These are phyloP conservation scores for Amylostereum areolatum DNA, from an alignment of 1,284 basidiomycete genomes.

Conservation along the genomic window DNA sequence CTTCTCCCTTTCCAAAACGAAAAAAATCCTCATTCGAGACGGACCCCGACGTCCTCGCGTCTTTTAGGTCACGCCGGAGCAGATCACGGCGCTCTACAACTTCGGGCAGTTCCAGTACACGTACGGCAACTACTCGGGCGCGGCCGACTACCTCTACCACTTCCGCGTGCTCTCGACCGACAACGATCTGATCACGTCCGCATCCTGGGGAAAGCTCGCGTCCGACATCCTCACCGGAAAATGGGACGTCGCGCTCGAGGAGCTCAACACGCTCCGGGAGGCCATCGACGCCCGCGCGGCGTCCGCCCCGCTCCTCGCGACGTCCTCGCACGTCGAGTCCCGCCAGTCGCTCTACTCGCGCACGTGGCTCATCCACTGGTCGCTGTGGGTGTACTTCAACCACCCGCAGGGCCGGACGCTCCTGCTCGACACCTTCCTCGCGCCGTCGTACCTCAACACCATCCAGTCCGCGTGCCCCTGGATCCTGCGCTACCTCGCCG, in stretches of 20 bases:
- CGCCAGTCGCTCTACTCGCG: conserved; percentile 88
- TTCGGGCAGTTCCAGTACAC: conserved; percentile 99
- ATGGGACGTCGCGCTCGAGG: conserved; percentile 91
- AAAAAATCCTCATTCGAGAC: conserved; percentile 1
- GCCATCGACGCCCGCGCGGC: conserved; percentile 78
- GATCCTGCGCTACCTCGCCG: conserved; percentile 92
- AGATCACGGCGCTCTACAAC: conserved; percentile 95
- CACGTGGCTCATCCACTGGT: conserved; percentile 98
- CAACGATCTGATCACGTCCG: conserved; percentile 85
- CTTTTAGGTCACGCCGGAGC: conserved; percentile 80
- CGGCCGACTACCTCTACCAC: conserved; percentile 97
- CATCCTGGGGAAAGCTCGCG: conserved; percentile 97
- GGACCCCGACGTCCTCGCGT: background rate
- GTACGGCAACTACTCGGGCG: conserved; percentile 93
- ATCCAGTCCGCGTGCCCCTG: conserved; percentile 96
- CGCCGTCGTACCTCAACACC: conserved; percentile 95
- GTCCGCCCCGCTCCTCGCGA: conserved; percentile 37
- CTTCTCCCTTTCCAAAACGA: conserved; percentile 4
- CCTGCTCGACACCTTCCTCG: conserved; percentile 94
- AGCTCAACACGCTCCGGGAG: conserved; percentile 91
- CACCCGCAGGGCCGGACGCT: conserved; percentile 89
- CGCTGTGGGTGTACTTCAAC: conserved; percentile 98
- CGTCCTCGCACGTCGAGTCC: conserved; percentile 45
- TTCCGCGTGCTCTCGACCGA: conserved; percentile 97
- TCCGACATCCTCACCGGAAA: conserved; percentile 93